Conservation (phyloP, 495 filamentous ascomycete genomes). For the Tuber magnatum region DNA sequence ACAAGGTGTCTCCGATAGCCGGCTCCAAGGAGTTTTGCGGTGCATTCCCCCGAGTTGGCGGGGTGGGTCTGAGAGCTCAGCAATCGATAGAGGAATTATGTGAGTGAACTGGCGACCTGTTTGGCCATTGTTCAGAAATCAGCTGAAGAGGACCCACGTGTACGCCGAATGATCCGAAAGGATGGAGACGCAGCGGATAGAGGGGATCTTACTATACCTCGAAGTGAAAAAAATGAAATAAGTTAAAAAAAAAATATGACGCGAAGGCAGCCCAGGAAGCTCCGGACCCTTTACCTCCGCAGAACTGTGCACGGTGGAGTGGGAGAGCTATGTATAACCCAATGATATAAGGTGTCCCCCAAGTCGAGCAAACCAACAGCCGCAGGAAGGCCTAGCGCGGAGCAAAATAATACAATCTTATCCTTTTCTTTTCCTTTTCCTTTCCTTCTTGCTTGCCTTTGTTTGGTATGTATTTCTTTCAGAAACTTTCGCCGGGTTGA, state of each 20-base stretch:
- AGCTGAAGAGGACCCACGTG: conserved; percentile 2
- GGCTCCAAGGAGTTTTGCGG: background rate
- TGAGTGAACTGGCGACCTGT: background rate
- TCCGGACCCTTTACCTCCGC: background rate
- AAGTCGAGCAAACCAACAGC: background rate
- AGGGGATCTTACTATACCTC: background rate
- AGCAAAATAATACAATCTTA: background rate
- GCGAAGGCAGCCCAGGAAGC: background rate
- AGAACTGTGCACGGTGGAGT: background rate
- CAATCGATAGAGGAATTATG: conserved; percentile 1
- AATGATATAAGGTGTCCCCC: background rate
- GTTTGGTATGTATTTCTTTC: background rate
- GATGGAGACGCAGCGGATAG: conserved; percentile 2
- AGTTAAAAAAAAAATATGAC: background rate
- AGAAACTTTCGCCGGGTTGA: background rate
- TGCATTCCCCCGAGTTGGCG: background rate
- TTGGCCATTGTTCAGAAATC: background rate
- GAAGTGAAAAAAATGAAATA: background rate
- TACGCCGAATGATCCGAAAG: conserved; percentile 3
- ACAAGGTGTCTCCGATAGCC: background rate
- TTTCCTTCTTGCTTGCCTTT: background rate
- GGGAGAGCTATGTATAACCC: background rate
- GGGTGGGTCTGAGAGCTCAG: background rate
- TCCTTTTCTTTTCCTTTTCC: too few relatives aligned
- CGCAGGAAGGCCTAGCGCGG: background rate